Evolutionary conservation across 2,329 filamentous ascomycete species (phyloP).

Genomic region (Phoma sp.): DNA sequence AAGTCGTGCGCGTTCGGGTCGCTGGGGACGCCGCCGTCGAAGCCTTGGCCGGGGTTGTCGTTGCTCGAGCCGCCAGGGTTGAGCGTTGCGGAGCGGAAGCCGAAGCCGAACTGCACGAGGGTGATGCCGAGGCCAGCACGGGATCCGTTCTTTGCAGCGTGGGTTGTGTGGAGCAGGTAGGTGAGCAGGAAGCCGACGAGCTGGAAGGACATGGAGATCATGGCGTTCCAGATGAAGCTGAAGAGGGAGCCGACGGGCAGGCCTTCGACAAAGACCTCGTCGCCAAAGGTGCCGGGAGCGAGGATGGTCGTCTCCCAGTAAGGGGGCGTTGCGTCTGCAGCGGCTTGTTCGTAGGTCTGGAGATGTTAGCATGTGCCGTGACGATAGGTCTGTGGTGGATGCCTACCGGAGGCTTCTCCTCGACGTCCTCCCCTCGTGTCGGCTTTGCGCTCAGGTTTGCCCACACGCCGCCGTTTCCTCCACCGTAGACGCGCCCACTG

Average conservation of each 20-base stretch:
- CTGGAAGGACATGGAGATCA: conserved; percentile 98
- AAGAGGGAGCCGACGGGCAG: conserved; percentile 90
- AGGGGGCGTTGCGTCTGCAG: conserved; percentile 91
- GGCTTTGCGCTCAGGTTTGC: conserved; percentile 93
- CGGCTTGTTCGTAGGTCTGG: conserved; percentile 97
- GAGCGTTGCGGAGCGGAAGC: conserved; percentile 72
- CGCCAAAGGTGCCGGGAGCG: conserved; percentile 85
- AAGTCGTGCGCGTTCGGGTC: conserved; percentile 94
- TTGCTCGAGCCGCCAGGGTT: conserved; percentile 45
- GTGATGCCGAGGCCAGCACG: conserved; percentile 93
- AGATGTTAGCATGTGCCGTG: conserved; percentile 30
- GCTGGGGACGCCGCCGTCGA: conserved; percentile 68
- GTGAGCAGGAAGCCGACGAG: conserved; percentile 97
- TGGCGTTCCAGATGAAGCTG: conserved; percentile 85
- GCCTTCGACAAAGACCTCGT: conserved; percentile 97
- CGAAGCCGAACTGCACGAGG: conserved; percentile 95
- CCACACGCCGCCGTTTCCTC: conserved; percentile 93
- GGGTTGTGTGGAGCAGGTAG: conserved; percentile 95
- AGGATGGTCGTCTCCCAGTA: conserved; percentile 99
- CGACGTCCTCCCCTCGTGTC: conserved; percentile 78
- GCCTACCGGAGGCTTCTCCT: conserved; percentile 92
- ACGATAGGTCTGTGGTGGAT: background rate
- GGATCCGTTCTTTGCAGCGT: conserved; percentile 97
- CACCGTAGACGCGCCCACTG: conserved; percentile 65
- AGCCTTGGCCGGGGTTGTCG: conserved; percentile 58